Conservation (phyloP, 225 moss, liverwort and hornwort genomes). For the Sphagnum contortum region DNA sequence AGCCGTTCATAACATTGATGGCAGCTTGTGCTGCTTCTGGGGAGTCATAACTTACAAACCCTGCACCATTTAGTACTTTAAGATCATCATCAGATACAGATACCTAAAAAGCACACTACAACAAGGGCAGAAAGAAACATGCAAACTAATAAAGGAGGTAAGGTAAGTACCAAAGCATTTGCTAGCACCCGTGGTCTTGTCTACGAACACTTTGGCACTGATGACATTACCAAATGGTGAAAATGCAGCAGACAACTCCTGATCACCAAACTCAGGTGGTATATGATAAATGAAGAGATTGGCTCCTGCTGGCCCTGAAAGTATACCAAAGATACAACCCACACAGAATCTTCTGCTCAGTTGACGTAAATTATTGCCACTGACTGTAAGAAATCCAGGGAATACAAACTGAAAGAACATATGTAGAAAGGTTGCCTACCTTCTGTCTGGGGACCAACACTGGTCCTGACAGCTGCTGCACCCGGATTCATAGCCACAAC, state of each 20-base stretch:
- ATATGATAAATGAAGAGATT: conserved; percentile 88
- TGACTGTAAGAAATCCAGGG: background rate
- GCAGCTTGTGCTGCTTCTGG: conserved; percentile 96
- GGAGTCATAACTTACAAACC: conserved; percentile 93
- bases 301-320: conserved; percentile 79
- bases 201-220: conserved; percentile 86
- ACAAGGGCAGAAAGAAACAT: too few relatives aligned
- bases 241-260: conserved; percentile 74
- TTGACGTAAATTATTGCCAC: too few relatives aligned
- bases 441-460: conserved; percentile 88
- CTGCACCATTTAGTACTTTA: conserved; percentile 24
- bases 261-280: conserved; percentile 84
- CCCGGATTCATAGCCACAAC: conserved; percentile 72
- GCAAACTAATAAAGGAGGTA: background rate
- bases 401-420: background rate
- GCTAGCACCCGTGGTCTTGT: conserved; percentile 91
- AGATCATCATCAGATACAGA: too few relatives aligned
- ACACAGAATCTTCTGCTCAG: background rate
- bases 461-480: conserved; percentile 60
- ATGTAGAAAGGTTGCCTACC: conserved; percentile 18
- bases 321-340: background rate
- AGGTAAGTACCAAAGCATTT: conserved; percentile 73
- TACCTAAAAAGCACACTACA: too few relatives aligned
- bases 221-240: conserved; percentile 84
- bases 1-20: conserved; percentile 95